Evolutionary conservation across 345 rosid species (phyloP).

Genomic region (Heritiera fomes): DNA sequence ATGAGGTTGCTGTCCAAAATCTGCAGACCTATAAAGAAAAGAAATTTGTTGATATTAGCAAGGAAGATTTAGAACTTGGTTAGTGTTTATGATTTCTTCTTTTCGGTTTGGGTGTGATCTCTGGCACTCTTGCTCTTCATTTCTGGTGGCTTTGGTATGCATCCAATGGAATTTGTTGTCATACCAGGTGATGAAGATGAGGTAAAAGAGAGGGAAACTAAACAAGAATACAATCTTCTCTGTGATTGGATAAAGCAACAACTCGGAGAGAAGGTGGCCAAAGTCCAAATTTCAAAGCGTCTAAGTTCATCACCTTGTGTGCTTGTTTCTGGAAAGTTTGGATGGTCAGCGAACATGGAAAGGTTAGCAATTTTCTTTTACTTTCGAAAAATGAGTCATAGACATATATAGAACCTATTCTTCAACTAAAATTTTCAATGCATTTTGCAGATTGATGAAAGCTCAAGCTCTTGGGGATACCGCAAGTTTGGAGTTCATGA

Average conservation of each 20-base stretch:
- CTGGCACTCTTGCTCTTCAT: not conserved
- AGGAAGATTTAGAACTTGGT: conserved; percentile 97
- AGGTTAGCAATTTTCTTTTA: conserved; percentile 48
- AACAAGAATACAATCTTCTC: conserved; percentile 75
- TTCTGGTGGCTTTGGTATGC: not conserved
- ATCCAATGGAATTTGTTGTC: conserved; percentile 9
- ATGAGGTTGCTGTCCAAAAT: conserved; percentile 97
- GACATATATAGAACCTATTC: not conserved
- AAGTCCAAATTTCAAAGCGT: conserved; percentile 93
- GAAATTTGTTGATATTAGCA: conserved; percentile 98
- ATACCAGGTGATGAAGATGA: conserved; percentile 89
- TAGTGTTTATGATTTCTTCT: conserved; percentile 26
- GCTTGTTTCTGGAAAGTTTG: conserved; percentile 96
- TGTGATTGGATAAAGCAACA: conserved; percentile 99
- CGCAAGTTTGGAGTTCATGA: conserved; percentile 96
- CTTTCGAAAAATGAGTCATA: not conserved
- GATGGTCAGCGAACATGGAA: conserved; percentile 99
- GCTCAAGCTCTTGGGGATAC: conserved; percentile 99
- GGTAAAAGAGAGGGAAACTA: conserved; percentile 77
- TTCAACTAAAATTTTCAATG: conserved; percentile 6
- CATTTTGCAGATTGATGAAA: conserved; percentile 77
- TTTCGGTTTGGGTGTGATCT: not conserved
- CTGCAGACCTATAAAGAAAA: conserved; percentile 95
- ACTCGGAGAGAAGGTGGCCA: conserved; percentile 93
- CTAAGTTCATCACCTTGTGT: conserved; percentile 95